Conservation (phyloP, 2,329 filamentous ascomycete genomes). For the Pezicula carpinea region DNA sequence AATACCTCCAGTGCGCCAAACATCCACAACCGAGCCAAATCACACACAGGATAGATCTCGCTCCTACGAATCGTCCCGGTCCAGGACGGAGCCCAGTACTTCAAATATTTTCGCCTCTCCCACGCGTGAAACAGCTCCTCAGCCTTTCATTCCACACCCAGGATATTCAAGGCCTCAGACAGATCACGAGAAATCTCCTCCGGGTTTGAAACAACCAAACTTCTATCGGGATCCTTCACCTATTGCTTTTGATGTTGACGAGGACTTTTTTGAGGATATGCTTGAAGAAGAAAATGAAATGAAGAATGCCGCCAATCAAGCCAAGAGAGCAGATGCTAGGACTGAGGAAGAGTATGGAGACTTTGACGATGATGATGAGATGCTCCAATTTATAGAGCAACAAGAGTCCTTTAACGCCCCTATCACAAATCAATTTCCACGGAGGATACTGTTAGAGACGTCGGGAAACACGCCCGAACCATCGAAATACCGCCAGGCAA, state of each 20-base stretch:
- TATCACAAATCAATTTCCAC: conserved; percentile 18
- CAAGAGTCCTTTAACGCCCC: conserved; percentile 2
- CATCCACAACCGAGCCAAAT: background rate
- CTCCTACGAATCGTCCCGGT: background rate
- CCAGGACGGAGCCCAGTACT: background rate
- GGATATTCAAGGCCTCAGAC: background rate
- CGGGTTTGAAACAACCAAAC: conserved; percentile 11
- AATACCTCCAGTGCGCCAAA: conserved; percentile 13
- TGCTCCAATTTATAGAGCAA: conserved; percentile 29
- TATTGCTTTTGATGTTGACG: conserved; percentile 18
- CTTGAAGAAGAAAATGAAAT: conserved; percentile 21
- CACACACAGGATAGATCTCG: background rate
- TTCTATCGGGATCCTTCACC: conserved; percentile 16
- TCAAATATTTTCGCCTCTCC: too few relatives aligned
- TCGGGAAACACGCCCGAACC: conserved; percentile 14
- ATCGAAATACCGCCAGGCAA: conserved; percentile 9
- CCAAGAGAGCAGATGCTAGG: background rate
- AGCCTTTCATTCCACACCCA: background rate
- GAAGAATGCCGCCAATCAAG: conserved; percentile 8
- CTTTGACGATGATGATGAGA: conserved; percentile 22
- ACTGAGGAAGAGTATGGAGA: conserved; percentile 5
- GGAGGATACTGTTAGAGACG: conserved; percentile 7
- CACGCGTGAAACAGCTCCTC: background rate
- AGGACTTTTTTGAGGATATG: conserved; percentile 18
- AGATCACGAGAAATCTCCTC: background rate